Evolutionary conservation across 176 grass and related monocot genomes (phyloP), one percentile per base, ranked within the genome.

Genomic region (Neostapfia colusana): DNA sequence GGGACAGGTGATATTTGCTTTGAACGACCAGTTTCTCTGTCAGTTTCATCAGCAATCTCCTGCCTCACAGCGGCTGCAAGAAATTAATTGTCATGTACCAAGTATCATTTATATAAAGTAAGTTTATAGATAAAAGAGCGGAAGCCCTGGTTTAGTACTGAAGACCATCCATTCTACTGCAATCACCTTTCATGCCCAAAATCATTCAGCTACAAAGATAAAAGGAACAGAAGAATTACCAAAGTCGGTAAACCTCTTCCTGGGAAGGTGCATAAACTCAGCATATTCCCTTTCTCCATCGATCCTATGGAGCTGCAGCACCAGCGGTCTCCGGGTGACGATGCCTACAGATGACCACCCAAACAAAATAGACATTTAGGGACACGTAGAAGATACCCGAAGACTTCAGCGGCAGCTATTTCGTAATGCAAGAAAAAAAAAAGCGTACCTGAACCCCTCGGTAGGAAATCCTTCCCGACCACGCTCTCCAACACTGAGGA

Each of bases 381-480:
- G 39, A 53, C 40, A 68, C 21, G 11, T 58, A 49, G 21, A 78
- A 63, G 38, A 73, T 24, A 59, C 18, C 16, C 48, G 10, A 13
- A 55, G 75, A 60, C 35, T 27, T 18, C 8, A 74, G 20, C 1
- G 13, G 18, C 44, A 65, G 25, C 23, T 51, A 31, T 23, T 69
- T 50, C n/a, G 39, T 70, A 26, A 38, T 56, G 17, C 25, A 75
- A 69, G 6, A 74, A n/a, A n/a, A n/a, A n/a, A n/a, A n/a, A n/a
- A n/a, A 37, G 36, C 83, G 23, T 89, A 99, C 96, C 96, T 92
- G 96, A 95, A 76, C 96, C 96, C 81, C 92, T 92, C 0, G 96
- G 96, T 44, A 99, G 79, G 74, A 99, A 99, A 81, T 99, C 96
- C 87, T 99, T 99, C 12, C 89, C 96, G 45, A 99, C 96, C 57